A percentile compares a stretch with the other conserved stretches of the same genome.
Conservation (phyloP, 495 filamentous ascomycete genomes). For the Hyaloscypha variabilis region DNA sequence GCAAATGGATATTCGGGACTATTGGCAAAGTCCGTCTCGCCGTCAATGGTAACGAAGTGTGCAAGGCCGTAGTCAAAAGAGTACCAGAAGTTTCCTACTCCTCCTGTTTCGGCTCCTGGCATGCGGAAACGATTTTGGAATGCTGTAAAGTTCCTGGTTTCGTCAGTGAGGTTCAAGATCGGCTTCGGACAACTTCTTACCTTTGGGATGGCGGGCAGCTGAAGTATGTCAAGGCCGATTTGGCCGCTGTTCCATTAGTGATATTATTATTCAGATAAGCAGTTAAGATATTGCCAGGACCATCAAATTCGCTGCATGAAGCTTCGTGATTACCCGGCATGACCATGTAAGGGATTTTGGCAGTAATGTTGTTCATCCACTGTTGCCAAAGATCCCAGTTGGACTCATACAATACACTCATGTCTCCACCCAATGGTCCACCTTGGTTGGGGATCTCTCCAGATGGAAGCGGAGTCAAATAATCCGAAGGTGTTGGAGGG, state of each 20-base stretch:
- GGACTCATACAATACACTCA: conserved; percentile 53
- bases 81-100: conserved; percentile 58
- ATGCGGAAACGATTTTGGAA: conserved; percentile 48
- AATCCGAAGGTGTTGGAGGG: conserved; percentile 39
- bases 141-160: conserved; percentile 37
- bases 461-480: conserved; percentile 45
- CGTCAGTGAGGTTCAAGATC: neutral
- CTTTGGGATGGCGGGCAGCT: conserved; percentile 41
- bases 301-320: conserved; percentile 48
- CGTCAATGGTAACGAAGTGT: conserved; percentile 53
- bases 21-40: conserved; percentile 48
- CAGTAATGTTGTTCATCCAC: conserved; percentile 37
- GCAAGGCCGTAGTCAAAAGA: conserved; percentile 59
- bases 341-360: conserved; percentile 39
- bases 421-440: conserved; percentile 49
- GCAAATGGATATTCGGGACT: conserved; percentile 42
- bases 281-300: conserved; percentile 46
- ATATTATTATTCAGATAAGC: conserved; percentile 46
- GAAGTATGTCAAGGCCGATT: conserved; percentile 47
- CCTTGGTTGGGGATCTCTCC: conserved; percentile 53
- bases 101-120: conserved; percentile 44
- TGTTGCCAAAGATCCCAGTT: conserved; percentile 58
- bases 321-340: conserved; percentile 44
- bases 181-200: conserved; percentile 22
- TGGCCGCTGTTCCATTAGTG: conserved; percentile 34